Evolutionary conservation across 768 basidiomycete species (phyloP).

Genomic region (Rhodotorula paludigena): DNA sequence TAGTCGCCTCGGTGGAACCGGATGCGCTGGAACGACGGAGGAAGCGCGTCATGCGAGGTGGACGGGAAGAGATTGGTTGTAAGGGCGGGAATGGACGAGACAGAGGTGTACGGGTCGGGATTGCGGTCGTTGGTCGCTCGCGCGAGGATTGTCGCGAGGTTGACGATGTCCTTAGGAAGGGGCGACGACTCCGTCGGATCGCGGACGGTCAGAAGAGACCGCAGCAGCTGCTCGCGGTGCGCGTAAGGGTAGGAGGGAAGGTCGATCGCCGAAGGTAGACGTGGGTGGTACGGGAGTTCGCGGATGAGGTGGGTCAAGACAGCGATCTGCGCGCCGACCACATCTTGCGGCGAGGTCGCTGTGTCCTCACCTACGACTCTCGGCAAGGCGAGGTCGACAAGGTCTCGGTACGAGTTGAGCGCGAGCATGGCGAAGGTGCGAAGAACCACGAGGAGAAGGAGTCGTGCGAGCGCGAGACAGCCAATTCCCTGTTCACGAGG

Average conservation of each 20-base stretch:
- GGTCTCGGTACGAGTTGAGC: not conserved
- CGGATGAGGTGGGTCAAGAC: not conserved
- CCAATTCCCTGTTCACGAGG: no score
- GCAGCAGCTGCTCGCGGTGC: not conserved
- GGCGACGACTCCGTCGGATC: not conserved
- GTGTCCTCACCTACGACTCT: no score
- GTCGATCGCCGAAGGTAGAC: not conserved
- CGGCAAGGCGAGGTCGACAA: slow-evolving; percentile 2
- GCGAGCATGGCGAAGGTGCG: not conserved
- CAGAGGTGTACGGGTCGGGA: not conserved
- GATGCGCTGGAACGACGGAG: not conserved
- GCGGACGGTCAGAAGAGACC: slow-evolving; percentile 2
- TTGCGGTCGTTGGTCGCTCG: not conserved
- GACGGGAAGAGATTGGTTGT: not conserved
- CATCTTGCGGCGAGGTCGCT: not conserved
- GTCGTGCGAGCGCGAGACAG: no score
- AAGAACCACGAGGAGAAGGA: no score
- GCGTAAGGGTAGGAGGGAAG: not conserved
- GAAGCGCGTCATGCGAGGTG: not conserved
- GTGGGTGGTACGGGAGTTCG: not conserved
- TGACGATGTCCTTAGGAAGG: not conserved
- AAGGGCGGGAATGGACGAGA: not conserved
- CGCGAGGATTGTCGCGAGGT: not conserved
- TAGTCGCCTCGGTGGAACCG: slow-evolving; percentile 5
- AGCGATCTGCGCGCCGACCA: not conserved